phyloP scores from a whole-genome alignment of 257 asterid species.

The Asclepias syriaca region DNA sequence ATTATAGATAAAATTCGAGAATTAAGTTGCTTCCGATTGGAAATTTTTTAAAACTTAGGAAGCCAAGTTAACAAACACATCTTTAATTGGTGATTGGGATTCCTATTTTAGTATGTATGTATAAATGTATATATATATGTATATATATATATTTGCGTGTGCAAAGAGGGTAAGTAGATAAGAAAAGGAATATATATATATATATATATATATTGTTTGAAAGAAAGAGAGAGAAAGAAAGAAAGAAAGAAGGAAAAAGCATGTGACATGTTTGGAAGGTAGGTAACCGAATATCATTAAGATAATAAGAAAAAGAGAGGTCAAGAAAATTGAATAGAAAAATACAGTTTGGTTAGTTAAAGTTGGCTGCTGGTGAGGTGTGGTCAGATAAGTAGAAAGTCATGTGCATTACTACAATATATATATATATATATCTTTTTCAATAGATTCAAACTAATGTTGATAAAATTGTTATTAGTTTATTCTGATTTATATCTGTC shows the following conservation, averaged over 20 bases:
- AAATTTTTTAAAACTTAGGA: too few species aligned
- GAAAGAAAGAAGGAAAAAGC: conserved; percentile 19
- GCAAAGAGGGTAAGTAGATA: background rate
- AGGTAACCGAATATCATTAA: conserved; percentile 31
- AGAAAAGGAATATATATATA: background rate
- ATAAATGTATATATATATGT: too few species aligned
- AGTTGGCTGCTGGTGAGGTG: conserved; percentile 20
- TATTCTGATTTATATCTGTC: too few species aligned
- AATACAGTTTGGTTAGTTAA: conserved; percentile 27
- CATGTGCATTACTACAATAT: conserved; percentile 4
- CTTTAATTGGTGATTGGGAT: background rate
- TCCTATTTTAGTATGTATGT: background rate
- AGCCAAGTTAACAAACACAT: background rate
- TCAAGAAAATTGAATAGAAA: background rate
- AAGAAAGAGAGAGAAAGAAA: background rate
- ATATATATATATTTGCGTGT: background rate
- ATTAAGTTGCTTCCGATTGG: too few species aligned
- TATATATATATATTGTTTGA: background rate
- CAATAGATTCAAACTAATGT: too few species aligned
- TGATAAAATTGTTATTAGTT: too few species aligned
- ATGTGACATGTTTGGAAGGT: conserved; percentile 60
- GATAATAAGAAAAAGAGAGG: conserved; percentile 7
- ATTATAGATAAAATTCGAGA: too few species aligned
- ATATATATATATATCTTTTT: background rate
- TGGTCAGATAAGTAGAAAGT: background rate